Evolutionary conservation across 169 alveolate species (phyloP), one percentile per base, ranked within the genome.

Genomic region (Amoebophrya sp.): DNA sequence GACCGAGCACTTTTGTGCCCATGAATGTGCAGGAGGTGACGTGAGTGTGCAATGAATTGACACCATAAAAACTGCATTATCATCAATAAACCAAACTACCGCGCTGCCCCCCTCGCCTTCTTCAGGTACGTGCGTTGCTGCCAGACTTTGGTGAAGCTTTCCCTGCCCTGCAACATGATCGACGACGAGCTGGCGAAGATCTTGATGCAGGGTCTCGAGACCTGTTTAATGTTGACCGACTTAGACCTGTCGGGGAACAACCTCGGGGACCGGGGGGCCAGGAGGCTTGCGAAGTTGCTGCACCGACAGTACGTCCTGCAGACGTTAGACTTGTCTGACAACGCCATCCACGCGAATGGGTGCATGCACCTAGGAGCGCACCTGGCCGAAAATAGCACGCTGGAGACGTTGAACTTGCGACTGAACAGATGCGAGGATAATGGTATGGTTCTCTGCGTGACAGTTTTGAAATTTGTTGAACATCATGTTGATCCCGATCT

Each of bases 381-480:
- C 77, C 40, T 38, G 12, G 40, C 89, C 35, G 91, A 38, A 0
- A 83, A 35, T 77, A 3, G 39, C 39, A 90, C 89, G 77, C 77
- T 91, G 39, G 92, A 93, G 92, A 89, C 39, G 89, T 90, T 93
- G 66, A 90, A 91, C 40, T 23, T 93, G 92, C 40, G 94, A 83
- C 92, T 93, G 54, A 93, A 93, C 40, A 92, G 94, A 12, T 90
- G 94, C 89, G 94, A 93, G 90, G 94, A 93, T 91, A 93, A 93
- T 66, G 94, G 94, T 12, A 92, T 89, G 18, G 18, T 66, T 66
- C 10, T 25, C 35, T 66, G 66, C 66, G 29, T 47, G 66, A 47
- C 18, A 47, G 66, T 47, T 47, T 18, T 7, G 7, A 47, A 18
- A 18, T 47, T 18, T 47, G 66, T 12, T 18, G 66, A 47, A 18